A percentile compares a stretch with the other conserved stretches of the same genome.
phyloP scores from a whole-genome alignment of 805 yeast genomes.

The Hanseniaspora occidentalis region DNA sequence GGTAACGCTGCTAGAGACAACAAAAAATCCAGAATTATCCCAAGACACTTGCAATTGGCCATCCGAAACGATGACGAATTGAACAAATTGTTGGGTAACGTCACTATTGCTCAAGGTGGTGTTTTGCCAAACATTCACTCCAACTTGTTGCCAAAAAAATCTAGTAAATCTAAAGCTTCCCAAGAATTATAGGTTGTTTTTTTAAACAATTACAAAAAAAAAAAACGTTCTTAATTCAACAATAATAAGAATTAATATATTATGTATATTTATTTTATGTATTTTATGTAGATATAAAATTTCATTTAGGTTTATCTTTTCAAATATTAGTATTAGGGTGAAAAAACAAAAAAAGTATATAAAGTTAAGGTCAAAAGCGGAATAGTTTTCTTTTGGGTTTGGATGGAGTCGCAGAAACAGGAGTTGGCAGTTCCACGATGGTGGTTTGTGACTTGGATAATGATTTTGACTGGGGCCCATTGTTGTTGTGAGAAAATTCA shows the following conservation, averaged over 20 bases:
- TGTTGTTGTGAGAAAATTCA: background rate
- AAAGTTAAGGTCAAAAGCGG: too few species aligned
- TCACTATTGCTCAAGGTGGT: conserved; percentile 98
- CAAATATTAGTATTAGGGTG: too few species aligned
- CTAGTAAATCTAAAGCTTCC: conserved; percentile 49
- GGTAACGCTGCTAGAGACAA: conserved; percentile 99
- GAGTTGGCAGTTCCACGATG: too few species aligned
- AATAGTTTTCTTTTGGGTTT: too few species aligned
- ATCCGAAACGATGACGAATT: conserved; percentile 98
- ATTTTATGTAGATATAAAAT: too few species aligned
- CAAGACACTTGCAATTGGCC: conserved; percentile 97
- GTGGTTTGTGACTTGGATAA: too few species aligned
- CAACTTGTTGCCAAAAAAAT: conserved; percentile 77
- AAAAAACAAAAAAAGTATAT: too few species aligned
- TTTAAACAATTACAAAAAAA: background rate
- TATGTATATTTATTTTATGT: too few species aligned
- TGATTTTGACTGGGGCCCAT: background rate
- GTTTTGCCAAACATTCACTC: conserved; percentile 95
- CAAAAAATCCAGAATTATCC: conserved; percentile 97
- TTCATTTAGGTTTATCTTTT: too few species aligned
- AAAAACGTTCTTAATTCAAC: background rate
- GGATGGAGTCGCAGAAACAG: too few species aligned
- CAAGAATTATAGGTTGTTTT: conserved; percentile 42
- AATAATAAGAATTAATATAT: too few species aligned
- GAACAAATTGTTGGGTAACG: conserved; percentile 85